Conservation (phyloP, 306 rosid species). For the Cicer pinnatifidum region DNA sequence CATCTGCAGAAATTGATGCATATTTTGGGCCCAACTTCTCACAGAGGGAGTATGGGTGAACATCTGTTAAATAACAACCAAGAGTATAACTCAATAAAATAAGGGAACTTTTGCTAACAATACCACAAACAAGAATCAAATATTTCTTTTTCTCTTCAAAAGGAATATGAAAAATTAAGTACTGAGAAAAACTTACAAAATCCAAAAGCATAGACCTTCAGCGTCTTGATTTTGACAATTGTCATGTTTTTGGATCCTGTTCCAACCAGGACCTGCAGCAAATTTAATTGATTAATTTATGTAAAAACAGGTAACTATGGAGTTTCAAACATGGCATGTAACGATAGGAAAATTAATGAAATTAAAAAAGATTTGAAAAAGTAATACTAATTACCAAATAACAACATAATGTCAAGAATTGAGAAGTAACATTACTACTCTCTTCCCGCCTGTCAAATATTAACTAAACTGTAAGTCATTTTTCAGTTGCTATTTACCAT, state of each 20-base stretch:
- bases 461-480: conserved; percentile 20
- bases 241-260: conserved; percentile 87
- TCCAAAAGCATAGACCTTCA: conserved; percentile 93
- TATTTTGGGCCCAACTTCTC: conserved; percentile 91
- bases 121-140: conserved; percentile 28
- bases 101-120: conserved; percentile 31
- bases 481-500: not conserved
- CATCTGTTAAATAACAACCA: conserved; percentile 56
- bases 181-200: conserved; percentile 75
- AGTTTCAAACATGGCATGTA: conserved; percentile 16
- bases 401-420: conserved; percentile 9
- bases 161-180: conserved; percentile 21
- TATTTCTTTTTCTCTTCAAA: conserved; percentile 3
- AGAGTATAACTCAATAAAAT: conserved; percentile 22
- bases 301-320: conserved; percentile 17
- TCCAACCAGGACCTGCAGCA: conserved; percentile 88
- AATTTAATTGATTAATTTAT: conserved; percentile 28
- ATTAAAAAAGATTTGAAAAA: conserved; percentile 1
- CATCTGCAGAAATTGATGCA: conserved; percentile 70
- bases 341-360: conserved; percentile 28
- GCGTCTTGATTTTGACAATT: conserved; percentile 77
- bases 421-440: conserved; percentile 10
- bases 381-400: conserved; percentile 8
- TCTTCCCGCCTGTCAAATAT: conserved; percentile 2
- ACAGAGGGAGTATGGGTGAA: conserved; percentile 80